phyloP scores from a whole-genome alignment of 495 filamentous ascomycete species.

The Bryoglossum gracile region DNA sequence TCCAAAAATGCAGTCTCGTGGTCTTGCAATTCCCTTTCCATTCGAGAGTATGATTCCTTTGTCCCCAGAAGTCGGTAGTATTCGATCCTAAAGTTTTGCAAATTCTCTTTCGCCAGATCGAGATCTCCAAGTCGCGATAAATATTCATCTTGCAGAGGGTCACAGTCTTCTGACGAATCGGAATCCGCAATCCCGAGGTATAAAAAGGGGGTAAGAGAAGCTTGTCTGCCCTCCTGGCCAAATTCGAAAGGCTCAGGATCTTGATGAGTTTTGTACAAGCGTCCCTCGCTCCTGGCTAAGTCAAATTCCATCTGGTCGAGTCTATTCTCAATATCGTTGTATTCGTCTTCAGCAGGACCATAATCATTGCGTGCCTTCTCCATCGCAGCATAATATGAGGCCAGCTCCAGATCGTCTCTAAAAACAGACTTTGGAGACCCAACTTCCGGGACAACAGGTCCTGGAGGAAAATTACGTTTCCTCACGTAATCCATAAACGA shows the following conservation, averaged over 20 bases:
- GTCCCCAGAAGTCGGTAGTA: background rate
- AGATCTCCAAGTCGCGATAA: constrained; percentile 13
- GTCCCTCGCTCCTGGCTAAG: constrained; percentile 10
- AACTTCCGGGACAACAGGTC: too few species aligned
- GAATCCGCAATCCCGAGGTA: background rate
- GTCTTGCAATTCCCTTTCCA: constrained; percentile 1
- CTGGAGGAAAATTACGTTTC: background rate
- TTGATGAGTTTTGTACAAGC: constrained; percentile 3
- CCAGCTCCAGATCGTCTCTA: background rate
- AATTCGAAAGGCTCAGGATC: background rate
- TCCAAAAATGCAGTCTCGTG: constrained; percentile 1
- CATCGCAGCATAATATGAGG: constrained; percentile 4
- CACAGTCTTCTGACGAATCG: background rate
- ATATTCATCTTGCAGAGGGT: constrained; percentile 12
- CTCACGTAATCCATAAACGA: constrained; percentile 13
- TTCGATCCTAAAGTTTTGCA: constrained; percentile 2
- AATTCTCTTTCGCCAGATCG: constrained; percentile 11
- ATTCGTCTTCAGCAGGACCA: constrained; percentile 13
- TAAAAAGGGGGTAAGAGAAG: too few species aligned
- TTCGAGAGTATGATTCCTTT: background rate
- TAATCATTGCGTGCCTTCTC: constrained; percentile 13
- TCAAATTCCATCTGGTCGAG: constrained; percentile 11
- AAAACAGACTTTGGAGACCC: background rate
- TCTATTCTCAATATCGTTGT: constrained; percentile 4
- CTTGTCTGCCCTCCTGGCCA: too few species aligned